Conservation (phyloP, 495 filamentous ascomycete genomes). For the Parathielavia appendiculata region DNA sequence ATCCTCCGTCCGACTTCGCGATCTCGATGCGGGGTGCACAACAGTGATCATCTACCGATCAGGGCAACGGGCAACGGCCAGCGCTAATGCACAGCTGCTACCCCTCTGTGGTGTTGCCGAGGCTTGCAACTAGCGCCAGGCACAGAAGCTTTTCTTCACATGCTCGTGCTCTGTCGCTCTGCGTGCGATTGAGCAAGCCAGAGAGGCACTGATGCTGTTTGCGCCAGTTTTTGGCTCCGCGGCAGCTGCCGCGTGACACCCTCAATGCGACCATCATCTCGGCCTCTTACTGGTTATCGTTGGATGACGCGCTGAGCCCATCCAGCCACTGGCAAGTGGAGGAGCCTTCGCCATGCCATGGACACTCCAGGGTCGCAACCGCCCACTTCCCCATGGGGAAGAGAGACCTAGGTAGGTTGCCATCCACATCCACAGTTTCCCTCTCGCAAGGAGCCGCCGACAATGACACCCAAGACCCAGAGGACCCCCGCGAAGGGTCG, state of each 20-base stretch:
- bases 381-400: slow-evolving; percentile 13
- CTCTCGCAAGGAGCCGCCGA: neutral
- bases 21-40: neutral
- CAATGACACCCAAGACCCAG: neutral
- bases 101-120: slow-evolving; percentile 5
- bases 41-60: slow-evolving; percentile 1
- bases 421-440: neutral
- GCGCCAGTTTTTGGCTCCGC: neutral
- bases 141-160: slow-evolving; percentile 18
- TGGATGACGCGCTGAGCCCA: neutral
- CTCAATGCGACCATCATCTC: neutral
- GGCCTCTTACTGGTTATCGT: neutral
- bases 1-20: neutral
- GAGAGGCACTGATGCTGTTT: neutral
- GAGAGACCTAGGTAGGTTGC: neutral
- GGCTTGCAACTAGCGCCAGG: slow-evolving; percentile 15
- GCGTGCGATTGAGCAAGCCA: neutral
- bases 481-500: neutral
- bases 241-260: slow-evolving; percentile 1
- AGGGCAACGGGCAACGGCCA: neutral
- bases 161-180: slow-evolving; percentile 9
- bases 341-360: neutral
- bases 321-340: neutral
- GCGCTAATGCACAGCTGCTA: slow-evolving; percentile 6
- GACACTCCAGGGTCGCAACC: neutral